Percentiles rank a stretch among this genome's conserved stretches.
phyloP scores from a whole-genome alignment of 2,329 filamentous ascomycete genomes.

The Teratosphaeria epicoccoides region DNA sequence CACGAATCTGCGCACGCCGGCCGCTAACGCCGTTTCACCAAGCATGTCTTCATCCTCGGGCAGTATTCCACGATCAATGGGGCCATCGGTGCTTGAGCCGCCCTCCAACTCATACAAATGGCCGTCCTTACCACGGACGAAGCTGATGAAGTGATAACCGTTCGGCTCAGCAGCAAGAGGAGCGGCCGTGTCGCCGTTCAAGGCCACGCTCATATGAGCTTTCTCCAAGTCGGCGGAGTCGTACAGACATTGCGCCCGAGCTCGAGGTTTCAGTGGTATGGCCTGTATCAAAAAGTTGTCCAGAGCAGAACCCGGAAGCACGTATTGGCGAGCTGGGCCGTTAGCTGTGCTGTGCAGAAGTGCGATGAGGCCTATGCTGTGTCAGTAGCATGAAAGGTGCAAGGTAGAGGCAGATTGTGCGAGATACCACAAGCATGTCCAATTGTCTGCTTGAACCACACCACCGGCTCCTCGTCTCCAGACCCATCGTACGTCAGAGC shows the following conservation, averaged over 20 bases:
- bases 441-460: slow-evolving; percentile 52
- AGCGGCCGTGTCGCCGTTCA: slow-evolving; percentile 30
- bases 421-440: slow-evolving; percentile 42
- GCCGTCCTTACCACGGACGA: slow-evolving; percentile 36
- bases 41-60: slow-evolving; percentile 35
- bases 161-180: slow-evolving; percentile 23
- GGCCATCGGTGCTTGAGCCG: slow-evolving; percentile 27
- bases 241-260: slow-evolving; percentile 44
- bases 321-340: slow-evolving; percentile 32
- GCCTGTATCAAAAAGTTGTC: slow-evolving; percentile 36
- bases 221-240: slow-evolving; percentile 35
- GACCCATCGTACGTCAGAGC: slow-evolving; percentile 31
- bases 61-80: slow-evolving; percentile 34
- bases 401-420: neutral
- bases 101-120: slow-evolving; percentile 40
- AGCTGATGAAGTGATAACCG: slow-evolving; percentile 37
- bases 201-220: slow-evolving; percentile 34
- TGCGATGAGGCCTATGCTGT: slow-evolving; percentile 35
- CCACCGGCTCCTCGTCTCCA: slow-evolving; percentile 41
- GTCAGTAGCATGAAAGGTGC: neutral
- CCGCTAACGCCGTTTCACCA: slow-evolving; percentile 31
- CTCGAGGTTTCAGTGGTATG: slow-evolving; percentile 32
- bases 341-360: slow-evolving; percentile 46
- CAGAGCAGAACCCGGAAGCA: slow-evolving; percentile 35
- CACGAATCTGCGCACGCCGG: slow-evolving; percentile 32